Evolutionary conservation across 176 grass and related monocot species (phyloP), one percentile per base, ranked within the genome.

Genomic region (Pontederia paniculata): DNA sequence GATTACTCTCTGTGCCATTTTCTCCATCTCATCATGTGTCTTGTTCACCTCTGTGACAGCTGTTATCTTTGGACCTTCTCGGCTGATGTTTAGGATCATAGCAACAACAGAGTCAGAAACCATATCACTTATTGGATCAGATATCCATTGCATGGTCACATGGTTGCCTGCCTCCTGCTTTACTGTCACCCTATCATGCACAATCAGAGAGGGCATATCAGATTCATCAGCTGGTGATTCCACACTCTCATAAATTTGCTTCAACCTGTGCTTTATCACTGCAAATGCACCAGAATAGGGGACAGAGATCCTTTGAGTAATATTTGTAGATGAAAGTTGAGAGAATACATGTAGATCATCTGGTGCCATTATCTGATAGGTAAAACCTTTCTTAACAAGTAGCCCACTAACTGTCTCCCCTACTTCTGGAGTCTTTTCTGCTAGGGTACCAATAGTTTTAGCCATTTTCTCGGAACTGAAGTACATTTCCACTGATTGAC

Each of bases 381-480:
- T 87, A 73, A 97, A 97, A 9, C 83, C 91, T 50, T 97, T 97
- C 79, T 89, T 97, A 12, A 90, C 91, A 48, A 97, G 74, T 21
- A 97, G 81, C 22, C 86, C 91, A 42, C 57, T 83, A 2, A 83
- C 80, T 15, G 70, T 14, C 21, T 84, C 91, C 45, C 68, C 77
- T 50, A 28, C 77, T 60, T 84, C 82, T 52, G 91, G 91, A 23
- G 80, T 71, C 18, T 89, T 86, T 62, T 97, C 86, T 16, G 91
- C 91, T 52, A 90, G 48, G n/a, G 74, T 78, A 48, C 91, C 91
- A 46, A 97, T 81, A 20, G 83, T 84, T 76, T 97, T 97, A 42
- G 82, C 91, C 86, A 89, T 89, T 69, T 97, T 97, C 52, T 96
- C 86, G 5, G 82, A 97, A 53, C 70, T 87, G 42, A 97, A 97